Base-by-base conservation (phyloP, 2,329 filamentous ascomycete species). In the Huntiella omanensis region DNA sequence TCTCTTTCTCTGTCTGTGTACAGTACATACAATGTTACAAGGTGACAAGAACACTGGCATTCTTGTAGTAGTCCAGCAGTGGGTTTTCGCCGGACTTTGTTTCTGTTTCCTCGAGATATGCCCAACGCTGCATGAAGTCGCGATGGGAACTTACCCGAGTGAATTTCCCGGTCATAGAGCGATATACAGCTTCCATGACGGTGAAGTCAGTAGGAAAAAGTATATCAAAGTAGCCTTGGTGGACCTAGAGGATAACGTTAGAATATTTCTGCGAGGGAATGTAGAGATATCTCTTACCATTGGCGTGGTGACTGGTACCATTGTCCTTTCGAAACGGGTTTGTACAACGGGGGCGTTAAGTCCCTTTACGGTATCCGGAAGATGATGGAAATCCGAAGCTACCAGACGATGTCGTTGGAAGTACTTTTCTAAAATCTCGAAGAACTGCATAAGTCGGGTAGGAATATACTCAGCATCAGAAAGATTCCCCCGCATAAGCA, bases 211-310 rank as follows among this genome's bases (percentile, higher is more conserved):
- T 98, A 0, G 91, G 91, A 65, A 98, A 98, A 58, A 98, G 78
- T 55, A 98, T 95, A 59, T 98, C 92, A 59, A 98, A 98, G 63
- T 94, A 96, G 40, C 91, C 92, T 65, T 98, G 92, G 60, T 96
- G 87, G 41, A 95, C 84, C 84, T 92, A 52, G 36, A 33, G 7
- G 13, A 11, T 28, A 15, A 16, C 28, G 39, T 10, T 8, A 32
- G 7, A 11, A 16, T 4, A 36, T 54, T 35, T 10, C 11, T 35
- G 7, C 28, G 22, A 33, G 11, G 6, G 17, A 4, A 5, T 16
- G 4, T 48, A 32, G 34, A 37, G 13, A 16, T 3, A 43, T 43
- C 40, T 15, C 80, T 63, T 67, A 94, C 91, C 59, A 94, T 72
- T 46, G 88, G 86, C 4, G 91, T 98, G 4, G 77, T 72, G 11